Percentiles rank a stretch among this genome's conserved stretches.
phyloP scores from a whole-genome alignment of 345 rosid species.

The Cardamine chenopodiifolia region DNA sequence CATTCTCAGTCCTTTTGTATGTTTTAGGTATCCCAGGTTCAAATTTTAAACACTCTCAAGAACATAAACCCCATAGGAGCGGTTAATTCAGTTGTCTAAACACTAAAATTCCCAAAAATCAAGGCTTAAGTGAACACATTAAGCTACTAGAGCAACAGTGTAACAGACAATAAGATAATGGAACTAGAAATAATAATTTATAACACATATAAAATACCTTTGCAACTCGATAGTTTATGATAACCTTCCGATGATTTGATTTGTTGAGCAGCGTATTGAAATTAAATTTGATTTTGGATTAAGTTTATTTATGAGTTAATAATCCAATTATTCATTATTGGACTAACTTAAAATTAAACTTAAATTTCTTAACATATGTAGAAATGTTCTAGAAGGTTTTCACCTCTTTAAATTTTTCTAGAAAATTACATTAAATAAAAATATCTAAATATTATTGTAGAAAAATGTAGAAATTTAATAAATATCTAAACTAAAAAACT shows the following conservation, averaged over 20 bases:
- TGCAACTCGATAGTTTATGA: slow-evolving; percentile 87
- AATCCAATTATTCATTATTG: no score
- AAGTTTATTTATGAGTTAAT: no score
- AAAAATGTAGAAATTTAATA: no score
- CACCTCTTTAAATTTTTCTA: no score
- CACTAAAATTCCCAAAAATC: slow-evolving; percentile 4
- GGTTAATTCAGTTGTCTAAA: no score
- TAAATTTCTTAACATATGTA: no score
- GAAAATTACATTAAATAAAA: no score
- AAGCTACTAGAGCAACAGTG: slow-evolving; percentile 5
- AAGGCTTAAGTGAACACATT: slow-evolving; percentile 14
- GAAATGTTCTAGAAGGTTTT: no score
- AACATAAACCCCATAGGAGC: not conserved
- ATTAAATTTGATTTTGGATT: no score
- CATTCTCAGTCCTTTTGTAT: not conserved
- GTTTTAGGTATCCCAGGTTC: not conserved
- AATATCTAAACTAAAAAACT: no score
- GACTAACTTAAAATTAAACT: no score
- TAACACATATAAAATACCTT: slow-evolving; percentile 44
- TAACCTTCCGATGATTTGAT: slow-evolving; percentile 64
- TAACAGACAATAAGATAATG: not conserved
- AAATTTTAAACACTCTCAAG: not conserved
- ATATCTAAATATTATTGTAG: no score
- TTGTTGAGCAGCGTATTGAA: slow-evolving; percentile 85
- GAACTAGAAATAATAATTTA: not conserved